phyloP scores from a whole-genome alignment of 345 rosid species.

The Gossypium herbaceum region DNA sequence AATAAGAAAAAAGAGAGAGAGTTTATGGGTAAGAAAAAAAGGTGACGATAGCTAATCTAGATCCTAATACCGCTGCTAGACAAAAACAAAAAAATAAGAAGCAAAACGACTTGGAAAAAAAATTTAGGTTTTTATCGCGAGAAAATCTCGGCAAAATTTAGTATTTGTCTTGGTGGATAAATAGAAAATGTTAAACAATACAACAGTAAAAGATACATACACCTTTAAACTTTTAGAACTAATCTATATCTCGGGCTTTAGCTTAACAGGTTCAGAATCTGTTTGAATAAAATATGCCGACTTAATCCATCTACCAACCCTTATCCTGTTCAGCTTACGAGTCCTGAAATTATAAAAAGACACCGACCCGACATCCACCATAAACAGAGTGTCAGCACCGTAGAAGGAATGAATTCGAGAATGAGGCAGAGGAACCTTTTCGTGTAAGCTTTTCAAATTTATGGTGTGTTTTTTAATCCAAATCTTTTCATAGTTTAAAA shows the following conservation, averaged over 20 bases:
- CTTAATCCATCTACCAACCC: no score
- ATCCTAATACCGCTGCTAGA: accelerated
- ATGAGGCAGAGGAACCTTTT: not conserved
- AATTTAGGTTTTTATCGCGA: accelerated
- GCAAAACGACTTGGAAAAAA: no score
- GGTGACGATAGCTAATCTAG: accelerated
- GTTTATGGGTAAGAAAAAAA: no score
- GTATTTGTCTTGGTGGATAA: no score
- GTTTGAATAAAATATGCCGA: not conserved
- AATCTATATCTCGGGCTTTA: not conserved
- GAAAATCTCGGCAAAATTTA: no score
- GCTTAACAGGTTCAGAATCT: not conserved
- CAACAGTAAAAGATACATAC: no score
- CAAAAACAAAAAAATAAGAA: no score
- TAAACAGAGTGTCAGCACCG: not conserved
- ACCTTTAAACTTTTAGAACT: no score
- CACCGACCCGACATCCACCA: not conserved
- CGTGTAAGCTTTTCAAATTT: not conserved
- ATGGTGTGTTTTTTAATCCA: not conserved
- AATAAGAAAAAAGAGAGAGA: accelerated
- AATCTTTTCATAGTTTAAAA: not conserved
- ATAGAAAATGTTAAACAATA: no score
- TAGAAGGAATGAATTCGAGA: not conserved
- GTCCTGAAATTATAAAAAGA: not conserved
- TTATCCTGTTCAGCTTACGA: not conserved